Evolutionary conservation across 2,329 filamentous ascomycete genomes (phyloP), one percentile per base, ranked within the genome.

Genomic region (Apiospora phragmitis): DNA sequence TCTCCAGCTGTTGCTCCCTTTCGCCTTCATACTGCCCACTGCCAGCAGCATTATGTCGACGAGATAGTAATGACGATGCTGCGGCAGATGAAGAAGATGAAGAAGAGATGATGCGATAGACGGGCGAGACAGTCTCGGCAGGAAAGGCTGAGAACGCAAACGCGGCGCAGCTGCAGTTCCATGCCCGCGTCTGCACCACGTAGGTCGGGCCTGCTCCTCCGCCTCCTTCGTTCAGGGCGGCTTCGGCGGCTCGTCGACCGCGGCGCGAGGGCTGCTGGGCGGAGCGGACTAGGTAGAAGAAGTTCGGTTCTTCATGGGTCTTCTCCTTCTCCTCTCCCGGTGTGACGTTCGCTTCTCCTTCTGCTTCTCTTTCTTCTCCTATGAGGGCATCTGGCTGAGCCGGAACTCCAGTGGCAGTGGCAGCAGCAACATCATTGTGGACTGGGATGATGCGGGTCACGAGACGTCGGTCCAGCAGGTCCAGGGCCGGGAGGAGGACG

Each of bases 141-240:
- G 86, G 85, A 75, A 94, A 95, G 2, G 91, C 88, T 26, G 91
- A 85, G 73, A 97, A 91, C 0, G 92, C 87, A 80, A 98, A 98
- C 1, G 90, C 91, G 4, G 94, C 92, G 83, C 96, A 99, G 1
- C 90, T 93, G 81, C 96, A 99, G 80, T 92, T 94, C 96, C 96
- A 98, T 1, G 92, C 89, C 0, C 80, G 76, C 1, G 95, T 86
- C 12, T 91, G 89, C 21, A 98, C 93, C 75, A 93, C 85, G 81
- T 98, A 97, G 68, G 76, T 73, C 51, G 73, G 75, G 29, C 76
- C 76, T 72, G 67, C 73, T 71, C 66, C 70, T 43, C 67, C 76
- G 71, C 62, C 43, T 4, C 42, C 69, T 43, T 68, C 65, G 32
- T n/a, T 38, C 21, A n/a, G 18, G 24, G 51, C 62, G 18, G 51